Percentiles rank a stretch among this genome's conserved stretches.
Conservation (phyloP, 2,329 filamentous ascomycete genomes). For the Sodiomyces alkalinus region DNA sequence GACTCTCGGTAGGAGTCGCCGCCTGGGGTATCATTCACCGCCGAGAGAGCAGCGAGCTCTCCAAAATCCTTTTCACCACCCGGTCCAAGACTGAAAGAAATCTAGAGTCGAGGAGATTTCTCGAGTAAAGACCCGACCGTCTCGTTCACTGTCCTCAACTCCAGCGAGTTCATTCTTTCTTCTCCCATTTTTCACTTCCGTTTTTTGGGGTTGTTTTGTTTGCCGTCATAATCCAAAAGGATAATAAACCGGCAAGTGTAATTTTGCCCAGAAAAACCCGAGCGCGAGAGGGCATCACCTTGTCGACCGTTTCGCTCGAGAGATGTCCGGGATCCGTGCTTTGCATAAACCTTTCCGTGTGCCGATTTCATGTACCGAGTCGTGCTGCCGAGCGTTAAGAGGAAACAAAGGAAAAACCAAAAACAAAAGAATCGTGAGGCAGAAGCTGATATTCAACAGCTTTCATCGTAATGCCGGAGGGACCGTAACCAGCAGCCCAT, state of each 20-base stretch:
- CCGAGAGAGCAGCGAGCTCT: constrained; percentile 3
- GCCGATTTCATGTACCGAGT: constrained; percentile 1
- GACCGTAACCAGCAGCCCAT: too few relatives aligned
- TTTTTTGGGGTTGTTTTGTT: too few relatives aligned
- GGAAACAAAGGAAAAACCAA: constrained; percentile 2
- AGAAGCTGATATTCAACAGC: too few relatives aligned
- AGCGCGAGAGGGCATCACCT: constrained; percentile 1
- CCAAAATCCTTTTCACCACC: too few relatives aligned
- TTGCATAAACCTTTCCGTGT: constrained; percentile 1
- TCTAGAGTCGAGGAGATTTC: constrained; percentile 6
- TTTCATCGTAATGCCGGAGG: too few relatives aligned
- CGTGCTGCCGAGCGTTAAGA: too few relatives aligned
- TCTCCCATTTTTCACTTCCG: too few relatives aligned
- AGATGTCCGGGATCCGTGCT: constrained; percentile 1
- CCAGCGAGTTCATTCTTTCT: too few relatives aligned
- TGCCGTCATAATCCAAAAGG: constrained; percentile 1
- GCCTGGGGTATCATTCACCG: constrained; percentile 3
- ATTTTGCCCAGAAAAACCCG: not conserved
- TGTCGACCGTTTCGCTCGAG: constrained; percentile 1
- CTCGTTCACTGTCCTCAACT: constrained; percentile 3
- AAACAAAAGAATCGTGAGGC: not conserved
- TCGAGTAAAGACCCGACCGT: constrained; percentile 5
- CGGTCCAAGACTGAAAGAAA: too few relatives aligned
- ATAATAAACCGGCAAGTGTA: not conserved
- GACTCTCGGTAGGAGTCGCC: constrained; percentile 4